A percentile compares a stretch with the other conserved stretches of the same genome.
These are phyloP conservation scores for Kodamaea restingae DNA, from an alignment of 805 yeast species.

Conservation along the genomic window DNA sequence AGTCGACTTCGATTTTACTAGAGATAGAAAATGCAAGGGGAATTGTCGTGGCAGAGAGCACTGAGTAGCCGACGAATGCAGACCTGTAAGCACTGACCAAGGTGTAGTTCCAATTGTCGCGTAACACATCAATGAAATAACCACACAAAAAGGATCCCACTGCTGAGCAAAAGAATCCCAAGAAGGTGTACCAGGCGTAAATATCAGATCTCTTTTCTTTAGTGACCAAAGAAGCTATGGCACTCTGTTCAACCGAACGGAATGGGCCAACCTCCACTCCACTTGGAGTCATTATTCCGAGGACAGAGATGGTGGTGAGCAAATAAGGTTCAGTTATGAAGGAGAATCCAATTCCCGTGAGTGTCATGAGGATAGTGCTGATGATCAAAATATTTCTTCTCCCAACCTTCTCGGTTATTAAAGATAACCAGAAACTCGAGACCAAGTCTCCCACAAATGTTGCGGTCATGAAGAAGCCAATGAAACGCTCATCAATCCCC, in stretches of 20 bases:
- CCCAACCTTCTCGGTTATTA: constrained; percentile 47
- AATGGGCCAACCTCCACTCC: constrained; percentile 61
- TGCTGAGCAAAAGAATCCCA: constrained; percentile 47
- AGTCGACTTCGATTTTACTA: constrained; percentile 14
- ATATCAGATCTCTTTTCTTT: constrained; percentile 45
- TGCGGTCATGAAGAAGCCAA: constrained; percentile 47
- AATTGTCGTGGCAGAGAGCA: constrained; percentile 18
- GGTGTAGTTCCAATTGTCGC: constrained; percentile 15
- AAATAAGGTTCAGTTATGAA: constrained; percentile 27
- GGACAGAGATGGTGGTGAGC: constrained; percentile 35
- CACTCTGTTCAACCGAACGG: constrained; percentile 52
- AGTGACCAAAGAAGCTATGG: constrained; percentile 45
- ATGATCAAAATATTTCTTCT: constrained; percentile 36
- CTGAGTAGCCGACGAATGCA: constrained; percentile 25
- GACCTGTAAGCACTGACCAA: constrained; percentile 24
- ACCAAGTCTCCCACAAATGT: constrained; percentile 51
- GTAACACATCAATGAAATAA: constrained; percentile 15
- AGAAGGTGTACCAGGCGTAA: constrained; percentile 55
- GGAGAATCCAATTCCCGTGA: constrained; percentile 42
- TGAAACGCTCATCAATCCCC: constrained; percentile 38
- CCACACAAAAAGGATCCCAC: constrained; percentile 45
- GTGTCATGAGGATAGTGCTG: constrained; percentile 39
- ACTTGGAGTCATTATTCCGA: constrained; percentile 55
- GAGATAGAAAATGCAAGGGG: constrained; percentile 17
- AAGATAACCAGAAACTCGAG: constrained; percentile 43